Conservation (phyloP, 257 asterid genomes). For the Schizonepeta tenuifolia region DNA sequence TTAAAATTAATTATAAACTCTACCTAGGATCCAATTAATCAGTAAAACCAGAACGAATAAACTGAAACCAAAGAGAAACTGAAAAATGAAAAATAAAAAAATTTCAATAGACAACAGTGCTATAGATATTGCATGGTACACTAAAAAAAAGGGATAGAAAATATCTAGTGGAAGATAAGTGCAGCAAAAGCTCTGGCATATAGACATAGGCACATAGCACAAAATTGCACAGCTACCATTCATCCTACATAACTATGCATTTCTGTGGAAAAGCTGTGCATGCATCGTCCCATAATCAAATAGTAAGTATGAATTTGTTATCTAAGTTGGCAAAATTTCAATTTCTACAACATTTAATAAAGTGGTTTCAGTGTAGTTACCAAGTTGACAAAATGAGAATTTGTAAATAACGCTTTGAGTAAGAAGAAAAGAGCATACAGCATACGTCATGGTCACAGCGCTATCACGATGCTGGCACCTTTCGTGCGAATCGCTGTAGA, state of each 20-base stretch:
- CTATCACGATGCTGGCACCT: constrained; percentile 43
- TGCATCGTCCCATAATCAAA: not conserved
- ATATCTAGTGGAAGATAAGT: not conserved
- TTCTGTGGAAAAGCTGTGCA: not conserved
- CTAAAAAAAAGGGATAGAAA: not conserved
- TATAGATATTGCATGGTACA: not conserved
- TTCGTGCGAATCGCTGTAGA: constrained; percentile 65
- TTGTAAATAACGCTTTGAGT: not conserved
- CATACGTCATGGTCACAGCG: not conserved
- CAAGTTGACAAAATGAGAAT: not conserved
- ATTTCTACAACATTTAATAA: constrained; percentile 12
- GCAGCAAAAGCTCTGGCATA: not conserved
- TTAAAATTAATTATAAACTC: not conserved
- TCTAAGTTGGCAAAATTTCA: constrained; percentile 12
- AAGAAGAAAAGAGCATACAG: not conserved
- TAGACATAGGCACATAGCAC: too few species aligned
- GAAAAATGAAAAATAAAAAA: not conserved
- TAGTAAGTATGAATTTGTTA: constrained; percentile 7
- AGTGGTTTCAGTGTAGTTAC: not conserved
- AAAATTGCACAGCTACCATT: constrained; percentile 15
- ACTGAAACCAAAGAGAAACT: not conserved
- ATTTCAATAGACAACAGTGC: not conserved
- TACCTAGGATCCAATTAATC: not conserved
- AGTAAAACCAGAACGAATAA: not conserved
- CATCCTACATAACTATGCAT: constrained; percentile 1